Evolutionary conservation across 805 yeast genomes (phyloP), one percentile per base, ranked within the genome.

Genomic region (Starmerella stigmatis): DNA sequence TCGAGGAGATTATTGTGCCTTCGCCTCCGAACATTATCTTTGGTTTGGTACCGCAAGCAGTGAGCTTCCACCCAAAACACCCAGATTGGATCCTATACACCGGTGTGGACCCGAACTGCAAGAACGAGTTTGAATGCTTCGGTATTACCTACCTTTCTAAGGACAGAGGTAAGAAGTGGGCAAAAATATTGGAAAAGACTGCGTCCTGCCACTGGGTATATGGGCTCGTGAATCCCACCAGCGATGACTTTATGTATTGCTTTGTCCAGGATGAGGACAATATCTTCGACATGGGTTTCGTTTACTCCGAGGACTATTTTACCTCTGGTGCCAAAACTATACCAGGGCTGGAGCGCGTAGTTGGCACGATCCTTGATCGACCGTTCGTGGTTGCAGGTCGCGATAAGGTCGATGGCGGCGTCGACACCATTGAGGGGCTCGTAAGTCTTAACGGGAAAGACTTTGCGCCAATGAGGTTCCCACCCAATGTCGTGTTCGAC

Each of bases 381-480:
- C 79, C 75, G 23, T 89, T 74, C 56, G 66, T 83, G 20, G 74
- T 36, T 21, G 21, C 89, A 23, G 86, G 80, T 41, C 96, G 94
- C 0, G 22, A 40, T 11, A 8, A 15, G 5, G 65, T 74, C 3
- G 64, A 73, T 26, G 63, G 63, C 13, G 64, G 65, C 13, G 74
- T 68, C n/a, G n/a, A n/a, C n/a, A n/a, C n/a, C 12, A 65, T 86
- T 44, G 70, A 72, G 42, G 89, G 94, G 0, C 72, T 70, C 53
- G 86, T 86, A 1, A 78, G 96, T 1, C 72, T 76, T 15, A 89
- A 89, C 62, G 97, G 97, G 16, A 50, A 57, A 4, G 68, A 64
- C 9, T 92, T 79, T 70, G 85, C 94, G 0, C 81, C 75, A 47
- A 92, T 92, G 0, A 70, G 73, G 47, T 80, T 86, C 63, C 97